Base-by-base conservation (phyloP, 2,329 filamentous ascomycete genomes). In the Colletotrichum gigasporum region DNA sequence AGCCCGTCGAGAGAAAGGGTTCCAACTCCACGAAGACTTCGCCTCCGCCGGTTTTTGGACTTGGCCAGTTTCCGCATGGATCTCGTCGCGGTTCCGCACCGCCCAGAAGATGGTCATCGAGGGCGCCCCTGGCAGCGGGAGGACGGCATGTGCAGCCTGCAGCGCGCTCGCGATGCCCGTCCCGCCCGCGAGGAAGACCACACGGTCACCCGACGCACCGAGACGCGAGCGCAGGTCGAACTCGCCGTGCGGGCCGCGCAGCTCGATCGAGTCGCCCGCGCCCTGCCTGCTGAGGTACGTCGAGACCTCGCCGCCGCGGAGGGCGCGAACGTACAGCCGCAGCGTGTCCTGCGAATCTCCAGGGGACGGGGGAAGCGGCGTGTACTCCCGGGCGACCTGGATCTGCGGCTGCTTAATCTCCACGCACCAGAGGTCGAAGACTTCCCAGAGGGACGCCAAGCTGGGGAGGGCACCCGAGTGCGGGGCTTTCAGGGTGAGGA, bases 321-420 rank as follows among this genome's bases (percentile, higher is more conserved):
- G 88, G 64, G 85, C 86, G n/a, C 94, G 88, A 54, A 98, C 90
- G 66, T 96, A 85, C 66, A 98, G 90, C 8, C 91, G 83, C 57
- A 97, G 72, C 2, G 80, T 74, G 39, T 82, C 78, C 71, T 14
- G 12, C 73, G 70, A 4, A n/a, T n/a, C n/a, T n/a, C 53, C 69
- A 1, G 65, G 54, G 0, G 69, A 24, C 0, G 88, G 85, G 0
- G 93, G 95, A 0, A 99, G 81, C 1, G 95, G 94, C 4, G 96
- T 98, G 78, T 99, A 99, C 62, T 93, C 90, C 66, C 96, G 83
- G 42, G 93, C 92, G 70, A 99, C 97, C 78, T 97, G 94, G 61
- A 98, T 80, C 75, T 97, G 90, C 2, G 96, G 96, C 79, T 98
- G 96, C 79, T 97, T 97, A 73, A 97, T 89, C 80, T 97, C 91